phyloP scores from a whole-genome alignment of 169 alveolate genomes.

The Eimeria falciformis region DNA sequence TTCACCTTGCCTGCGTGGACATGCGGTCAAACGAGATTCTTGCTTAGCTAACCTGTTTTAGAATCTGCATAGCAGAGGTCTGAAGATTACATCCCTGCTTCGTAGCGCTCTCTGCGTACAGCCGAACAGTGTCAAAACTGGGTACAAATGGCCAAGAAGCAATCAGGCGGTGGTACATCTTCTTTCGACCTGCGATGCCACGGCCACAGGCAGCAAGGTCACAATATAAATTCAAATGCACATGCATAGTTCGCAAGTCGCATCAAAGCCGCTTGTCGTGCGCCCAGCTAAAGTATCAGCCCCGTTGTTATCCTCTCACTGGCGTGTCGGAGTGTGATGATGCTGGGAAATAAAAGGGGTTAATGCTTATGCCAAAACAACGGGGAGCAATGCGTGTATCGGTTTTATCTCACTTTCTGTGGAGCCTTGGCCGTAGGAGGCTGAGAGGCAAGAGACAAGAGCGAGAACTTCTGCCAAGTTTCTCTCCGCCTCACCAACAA shows the following conservation, averaged over 20 bases:
- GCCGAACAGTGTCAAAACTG: slow-evolving; percentile 27
- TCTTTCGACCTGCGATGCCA: not conserved
- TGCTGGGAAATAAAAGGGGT: not conserved
- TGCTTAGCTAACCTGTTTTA: not conserved
- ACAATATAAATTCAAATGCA: not conserved
- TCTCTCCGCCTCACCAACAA: slow-evolving; percentile 31
- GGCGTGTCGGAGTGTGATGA: not conserved
- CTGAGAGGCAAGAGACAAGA: slow-evolving; percentile 51
- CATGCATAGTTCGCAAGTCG: not conserved
- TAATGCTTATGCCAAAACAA: not conserved
- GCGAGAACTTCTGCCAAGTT: slow-evolving; percentile 30
- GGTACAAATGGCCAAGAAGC: slow-evolving; percentile 41
- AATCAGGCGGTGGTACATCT: slow-evolving; percentile 14
- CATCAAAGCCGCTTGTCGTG: too few species aligned
- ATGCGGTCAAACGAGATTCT: too few species aligned
- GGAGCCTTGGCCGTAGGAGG: not conserved
- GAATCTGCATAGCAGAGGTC: slow-evolving; percentile 11
- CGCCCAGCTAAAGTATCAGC: not conserved
- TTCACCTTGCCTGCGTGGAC: too few species aligned
- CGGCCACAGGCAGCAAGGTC: not conserved
- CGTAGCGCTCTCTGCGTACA: slow-evolving; percentile 28
- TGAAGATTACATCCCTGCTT: slow-evolving; percentile 4
- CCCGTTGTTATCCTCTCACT: too few species aligned
- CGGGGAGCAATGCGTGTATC: not conserved
- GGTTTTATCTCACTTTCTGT: not conserved